These are phyloP conservation scores for Trichaptum fuscoviolaceum DNA, from an alignment of 768 basidiomycete genomes.

Conservation along the genomic window DNA sequence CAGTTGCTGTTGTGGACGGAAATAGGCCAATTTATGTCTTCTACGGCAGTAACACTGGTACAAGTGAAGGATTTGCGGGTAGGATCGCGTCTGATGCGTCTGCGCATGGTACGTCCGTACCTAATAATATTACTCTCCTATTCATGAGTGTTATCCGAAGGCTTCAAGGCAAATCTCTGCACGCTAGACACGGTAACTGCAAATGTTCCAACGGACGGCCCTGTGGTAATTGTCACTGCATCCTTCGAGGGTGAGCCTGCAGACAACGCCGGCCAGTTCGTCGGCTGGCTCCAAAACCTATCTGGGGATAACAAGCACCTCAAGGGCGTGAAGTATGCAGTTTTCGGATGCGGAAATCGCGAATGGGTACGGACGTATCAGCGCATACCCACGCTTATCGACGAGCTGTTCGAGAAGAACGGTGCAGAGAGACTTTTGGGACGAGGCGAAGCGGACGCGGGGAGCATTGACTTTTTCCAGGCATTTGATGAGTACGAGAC, in stretches of 20 bases:
- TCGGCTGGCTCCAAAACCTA: conserved; percentile 31
- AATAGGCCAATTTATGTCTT: conserved; percentile 32
- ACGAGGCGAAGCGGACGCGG: conserved; percentile 39
- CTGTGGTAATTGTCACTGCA: conserved; percentile 40
- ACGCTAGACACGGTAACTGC: conserved; percentile 35
- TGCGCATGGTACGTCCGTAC: conserved; percentile 27
- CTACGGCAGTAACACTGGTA: conserved; percentile 45
- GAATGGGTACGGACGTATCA: conserved; percentile 47
- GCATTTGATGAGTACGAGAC: conserved; percentile 39
- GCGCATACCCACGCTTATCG: conserved; percentile 37
- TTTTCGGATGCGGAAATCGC: conserved; percentile 46
- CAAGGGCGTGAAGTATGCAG: conserved; percentile 33
- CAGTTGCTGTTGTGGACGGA: background rate
- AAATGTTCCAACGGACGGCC: conserved; percentile 37
- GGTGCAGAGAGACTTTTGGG: conserved; percentile 33
- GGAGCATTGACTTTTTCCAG: conserved; percentile 36
- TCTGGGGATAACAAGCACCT: conserved; percentile 15
- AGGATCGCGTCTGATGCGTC: conserved; percentile 35
- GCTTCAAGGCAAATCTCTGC: conserved; percentile 33
- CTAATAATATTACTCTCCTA: background rate
- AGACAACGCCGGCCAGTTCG: conserved; percentile 42
- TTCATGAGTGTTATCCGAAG: conserved; percentile 15
- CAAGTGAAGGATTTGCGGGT: conserved; percentile 44
- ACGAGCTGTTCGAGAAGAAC: conserved; percentile 26
- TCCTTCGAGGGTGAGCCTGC: conserved; percentile 46